Evolutionary conservation across 805 yeast species (phyloP), one percentile per base, ranked within the genome.

Genomic region (Blastobotrys chiropterorum): DNA sequence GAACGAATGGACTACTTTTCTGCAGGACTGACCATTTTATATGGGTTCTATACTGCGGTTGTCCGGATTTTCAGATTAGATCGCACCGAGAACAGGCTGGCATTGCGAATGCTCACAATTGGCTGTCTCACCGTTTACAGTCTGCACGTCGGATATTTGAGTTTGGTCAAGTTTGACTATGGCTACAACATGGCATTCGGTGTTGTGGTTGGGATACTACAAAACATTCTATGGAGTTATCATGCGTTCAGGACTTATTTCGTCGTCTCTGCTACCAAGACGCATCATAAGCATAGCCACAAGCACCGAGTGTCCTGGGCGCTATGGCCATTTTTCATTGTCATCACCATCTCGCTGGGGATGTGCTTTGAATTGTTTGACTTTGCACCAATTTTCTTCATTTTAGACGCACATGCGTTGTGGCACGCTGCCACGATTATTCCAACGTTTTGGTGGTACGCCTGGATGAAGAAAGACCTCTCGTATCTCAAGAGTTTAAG

Each of bases 161-260:
- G 76, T 44, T 70, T 77, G 13, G 65, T 78, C 8, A 85, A 84
- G 58, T 92, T 97, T 92, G 85, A 89, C 53, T 92, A 92, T 68
- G 83, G 95, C 1, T 94, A 94, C 67, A 92, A 92, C 69, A 92
- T 94, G 98, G 77, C 79, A 57, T 95, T 94, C 22, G 92, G 94
- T 62, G 82, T 94, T 1, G 66, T 77, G 0, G 77, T 89, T 48
- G 99, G 97, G 0, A 52, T 90, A 2, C 55, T 83, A 3, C 97
- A 92, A 61, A 86, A 90, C 65, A 55, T 77, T 2, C 62, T 75
- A 34, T 80, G 83, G 83, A 61, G 68, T 8, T 65, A 59, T 56
- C 68, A 68, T 52, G 16, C 61, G 19, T 46, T 59, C 26, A 58
- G 48, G 70, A 72, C 55, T 69, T 52, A 53, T 46, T n/a, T 16